Evolutionary conservation across 2,329 filamentous ascomycete genomes (phyloP).

Genomic region (Xylaria sp.): DNA sequence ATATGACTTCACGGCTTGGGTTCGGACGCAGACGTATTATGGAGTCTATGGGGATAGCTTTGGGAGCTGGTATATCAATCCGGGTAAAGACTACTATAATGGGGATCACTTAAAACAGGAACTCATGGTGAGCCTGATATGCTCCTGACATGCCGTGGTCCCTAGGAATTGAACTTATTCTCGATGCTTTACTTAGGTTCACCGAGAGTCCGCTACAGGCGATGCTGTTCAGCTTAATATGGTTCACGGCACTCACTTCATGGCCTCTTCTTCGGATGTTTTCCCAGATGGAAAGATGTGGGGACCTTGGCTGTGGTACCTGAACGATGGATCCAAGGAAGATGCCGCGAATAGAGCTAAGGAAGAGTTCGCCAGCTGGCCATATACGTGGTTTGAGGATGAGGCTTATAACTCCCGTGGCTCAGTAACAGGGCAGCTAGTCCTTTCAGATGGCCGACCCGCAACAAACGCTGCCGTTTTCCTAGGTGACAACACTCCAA

Average conservation of each 20-base stretch:
- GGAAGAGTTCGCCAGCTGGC: slow-evolving; percentile 57
- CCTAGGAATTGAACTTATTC: background rate
- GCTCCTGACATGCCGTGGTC: background rate
- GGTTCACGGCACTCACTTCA: slow-evolving; percentile 63
- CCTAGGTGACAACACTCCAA: slow-evolving; percentile 59
- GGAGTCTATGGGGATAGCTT: slow-evolving; percentile 61
- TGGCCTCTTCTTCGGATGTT: slow-evolving; percentile 50
- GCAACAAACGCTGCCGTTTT: slow-evolving; percentile 60
- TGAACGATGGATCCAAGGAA: slow-evolving; percentile 58
- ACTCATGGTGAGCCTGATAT: slow-evolving; percentile 51
- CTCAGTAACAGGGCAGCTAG: slow-evolving; percentile 55
- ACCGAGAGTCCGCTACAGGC: slow-evolving; percentile 60
- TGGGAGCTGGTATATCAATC: slow-evolving; percentile 62
- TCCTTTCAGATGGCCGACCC: slow-evolving; percentile 59
- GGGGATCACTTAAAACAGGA: slow-evolving; percentile 64
- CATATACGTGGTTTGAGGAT: slow-evolving; percentile 61
- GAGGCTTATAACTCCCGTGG: slow-evolving; percentile 60
- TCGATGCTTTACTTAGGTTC: slow-evolving; percentile 45
- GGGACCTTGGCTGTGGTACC: slow-evolving; percentile 58
- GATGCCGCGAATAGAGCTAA: slow-evolving; percentile 54
- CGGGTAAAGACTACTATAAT: slow-evolving; percentile 63
- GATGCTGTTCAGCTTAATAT: slow-evolving; percentile 65
- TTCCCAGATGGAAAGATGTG: slow-evolving; percentile 55
- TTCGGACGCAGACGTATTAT: slow-evolving; percentile 56
- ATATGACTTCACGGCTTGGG: slow-evolving; percentile 54